phyloP scores from a whole-genome alignment of 129 eudicot species.

The Flaveria trinervia region DNA sequence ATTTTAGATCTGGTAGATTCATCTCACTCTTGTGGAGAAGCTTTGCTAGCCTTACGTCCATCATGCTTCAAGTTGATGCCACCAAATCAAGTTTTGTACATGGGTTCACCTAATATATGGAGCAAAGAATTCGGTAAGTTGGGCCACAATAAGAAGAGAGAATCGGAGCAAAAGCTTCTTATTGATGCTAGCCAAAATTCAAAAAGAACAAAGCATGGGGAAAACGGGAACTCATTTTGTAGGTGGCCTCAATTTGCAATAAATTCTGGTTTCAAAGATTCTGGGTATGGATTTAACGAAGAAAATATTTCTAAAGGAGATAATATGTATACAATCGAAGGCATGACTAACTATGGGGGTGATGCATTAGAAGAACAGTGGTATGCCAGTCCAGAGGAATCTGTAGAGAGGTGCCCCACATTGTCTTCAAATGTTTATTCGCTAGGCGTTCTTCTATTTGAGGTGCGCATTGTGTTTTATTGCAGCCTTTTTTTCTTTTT shows the following conservation, averaged over 20 bases:
- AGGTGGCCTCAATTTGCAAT: slow-evolving; percentile 64
- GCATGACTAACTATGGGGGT: slow-evolving; percentile 24
- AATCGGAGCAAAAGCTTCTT: slow-evolving; percentile 31
- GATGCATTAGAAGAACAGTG: slow-evolving; percentile 68
- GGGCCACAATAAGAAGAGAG: slow-evolving; percentile 46
- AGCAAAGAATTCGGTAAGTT: slow-evolving; percentile 30
- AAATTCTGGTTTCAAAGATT: slow-evolving; percentile 44
- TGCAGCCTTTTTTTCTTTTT: neutral
- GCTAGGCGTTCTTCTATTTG: slow-evolving; percentile 84
- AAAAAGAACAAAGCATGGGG: slow-evolving; percentile 55
- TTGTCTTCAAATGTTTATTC: slow-evolving; percentile 75
- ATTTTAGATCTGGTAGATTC: slow-evolving; percentile 63
- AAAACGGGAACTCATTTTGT: slow-evolving; percentile 10
- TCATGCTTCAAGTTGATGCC: slow-evolving; percentile 70
- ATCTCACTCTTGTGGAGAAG: slow-evolving; percentile 64
- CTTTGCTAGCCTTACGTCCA: slow-evolving; percentile 66
- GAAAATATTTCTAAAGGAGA: slow-evolving; percentile 32
- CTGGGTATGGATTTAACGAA: slow-evolving; percentile 33
- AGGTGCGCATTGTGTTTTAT: slow-evolving; percentile 50
- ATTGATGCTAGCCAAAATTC: slow-evolving; percentile 31
- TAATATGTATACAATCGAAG: slow-evolving; percentile 21
- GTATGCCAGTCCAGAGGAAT: slow-evolving; percentile 88
- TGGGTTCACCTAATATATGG: slow-evolving; percentile 44
- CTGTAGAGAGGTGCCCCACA: slow-evolving; percentile 47
- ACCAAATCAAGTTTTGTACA: slow-evolving; percentile 50